Conservation (phyloP, 2,329 filamentous ascomycete genomes). For the Xylaria multiplex region DNA sequence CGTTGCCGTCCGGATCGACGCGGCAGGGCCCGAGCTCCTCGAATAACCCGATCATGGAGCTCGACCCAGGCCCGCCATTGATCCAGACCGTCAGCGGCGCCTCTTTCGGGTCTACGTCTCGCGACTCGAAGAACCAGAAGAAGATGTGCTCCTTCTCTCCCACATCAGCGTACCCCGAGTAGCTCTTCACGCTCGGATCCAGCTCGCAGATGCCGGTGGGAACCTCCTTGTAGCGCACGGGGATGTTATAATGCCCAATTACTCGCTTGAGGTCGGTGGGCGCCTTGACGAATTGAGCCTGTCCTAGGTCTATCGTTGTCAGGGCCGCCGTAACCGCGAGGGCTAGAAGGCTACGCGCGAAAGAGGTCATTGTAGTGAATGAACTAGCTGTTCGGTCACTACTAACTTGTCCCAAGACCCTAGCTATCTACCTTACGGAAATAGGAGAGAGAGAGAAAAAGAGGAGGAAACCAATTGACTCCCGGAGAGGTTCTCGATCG, state of each 20-base stretch:
- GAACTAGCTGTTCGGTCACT: neutral
- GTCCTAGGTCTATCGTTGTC: conserved; percentile 27
- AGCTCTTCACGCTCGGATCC: conserved; percentile 55
- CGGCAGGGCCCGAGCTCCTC: conserved; percentile 55
- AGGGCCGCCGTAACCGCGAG: conserved; percentile 35
- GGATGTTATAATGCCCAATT: conserved; percentile 50
- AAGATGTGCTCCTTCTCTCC: conserved; percentile 54
- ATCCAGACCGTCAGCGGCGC: conserved; percentile 63
- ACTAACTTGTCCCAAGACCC: neutral
- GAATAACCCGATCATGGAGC: conserved; percentile 66
- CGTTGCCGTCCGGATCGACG: conserved; percentile 56
- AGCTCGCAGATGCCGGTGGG: conserved; percentile 58
- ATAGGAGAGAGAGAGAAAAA: neutral
- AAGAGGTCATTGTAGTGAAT: conserved; percentile 39
- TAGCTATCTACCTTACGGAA: neutral
- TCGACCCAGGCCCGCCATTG: conserved; percentile 63
- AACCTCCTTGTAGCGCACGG: conserved; percentile 60
- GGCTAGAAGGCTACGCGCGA: conserved; percentile 34
- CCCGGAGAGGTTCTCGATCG: neutral
- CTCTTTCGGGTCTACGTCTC: conserved; percentile 54
- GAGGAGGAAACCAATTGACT: neutral
- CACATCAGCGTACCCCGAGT: conserved; percentile 56
- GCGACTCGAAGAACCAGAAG: conserved; percentile 63
- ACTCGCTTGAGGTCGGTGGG: conserved; percentile 45
- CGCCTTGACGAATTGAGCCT: conserved; percentile 46